Conservation (phyloP, 805 yeast species). For the Hanseniaspora vineae region DNA sequence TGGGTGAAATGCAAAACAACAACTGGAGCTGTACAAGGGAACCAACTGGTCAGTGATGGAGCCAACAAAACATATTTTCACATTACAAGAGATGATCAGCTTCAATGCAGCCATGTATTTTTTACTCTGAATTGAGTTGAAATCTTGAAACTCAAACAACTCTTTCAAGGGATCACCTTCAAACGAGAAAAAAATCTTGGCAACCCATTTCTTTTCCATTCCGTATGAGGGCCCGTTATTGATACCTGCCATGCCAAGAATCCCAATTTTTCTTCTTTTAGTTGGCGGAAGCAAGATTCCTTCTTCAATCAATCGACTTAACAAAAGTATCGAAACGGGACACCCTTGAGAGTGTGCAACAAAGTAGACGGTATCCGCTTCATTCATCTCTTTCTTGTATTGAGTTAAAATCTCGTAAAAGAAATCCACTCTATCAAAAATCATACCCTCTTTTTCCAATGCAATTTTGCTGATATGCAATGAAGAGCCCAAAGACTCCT, state of each 20-base stretch:
- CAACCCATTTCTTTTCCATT: constrained; percentile 63
- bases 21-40: constrained; percentile 79
- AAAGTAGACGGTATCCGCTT: constrained; percentile 81
- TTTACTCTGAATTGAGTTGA: constrained; percentile 56
- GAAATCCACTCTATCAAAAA: constrained; percentile 72
- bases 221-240: constrained; percentile 89
- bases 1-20: constrained; percentile 77
- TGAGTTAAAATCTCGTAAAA: constrained; percentile 60
- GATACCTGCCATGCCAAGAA: constrained; percentile 91
- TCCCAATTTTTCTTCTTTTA: constrained; percentile 39
- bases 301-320: constrained; percentile 59
- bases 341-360: constrained; percentile 96
- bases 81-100: constrained; percentile 52
- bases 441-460: constrained; percentile 84
- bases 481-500: too few relatives aligned
- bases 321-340: constrained; percentile 71
- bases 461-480: constrained; percentile 75
- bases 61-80: constrained; percentile 71
- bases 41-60: constrained; percentile 90
- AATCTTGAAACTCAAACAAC: constrained; percentile 76
- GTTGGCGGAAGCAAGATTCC: constrained; percentile 26
- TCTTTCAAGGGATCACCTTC: constrained; percentile 82
- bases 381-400: constrained; percentile 38
- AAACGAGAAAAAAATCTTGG: constrained; percentile 80
- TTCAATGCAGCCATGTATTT: constrained; percentile 57